Evolutionary conservation across 2,329 filamentous ascomycete species (phyloP).

Genomic region (Microsporum audouinii): DNA sequence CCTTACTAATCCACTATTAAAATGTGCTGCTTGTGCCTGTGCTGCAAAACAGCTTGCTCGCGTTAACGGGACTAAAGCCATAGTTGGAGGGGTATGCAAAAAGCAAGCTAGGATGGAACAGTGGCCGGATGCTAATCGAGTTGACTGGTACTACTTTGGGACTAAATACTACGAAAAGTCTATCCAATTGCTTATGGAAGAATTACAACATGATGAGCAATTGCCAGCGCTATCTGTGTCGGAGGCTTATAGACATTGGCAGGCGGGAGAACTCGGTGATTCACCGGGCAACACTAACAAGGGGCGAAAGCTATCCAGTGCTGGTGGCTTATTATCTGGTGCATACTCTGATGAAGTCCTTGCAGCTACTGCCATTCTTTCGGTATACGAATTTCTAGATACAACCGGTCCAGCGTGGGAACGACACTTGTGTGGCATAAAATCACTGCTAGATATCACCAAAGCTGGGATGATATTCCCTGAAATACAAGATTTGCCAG

Average conservation of each 20-base stretch:
- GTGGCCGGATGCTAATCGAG: constrained; percentile 37
- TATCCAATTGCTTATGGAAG: constrained; percentile 45
- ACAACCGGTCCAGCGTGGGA: constrained; percentile 53
- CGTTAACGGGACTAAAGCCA: constrained; percentile 42
- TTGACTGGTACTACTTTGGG: constrained; percentile 51
- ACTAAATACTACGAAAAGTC: constrained; percentile 54
- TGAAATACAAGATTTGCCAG: not conserved
- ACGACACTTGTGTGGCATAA: constrained; percentile 53
- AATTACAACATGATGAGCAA: constrained; percentile 29
- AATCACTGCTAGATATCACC: constrained; percentile 45
- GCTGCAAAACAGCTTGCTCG: constrained; percentile 50
- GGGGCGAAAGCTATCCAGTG: constrained; percentile 34
- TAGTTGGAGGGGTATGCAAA: constrained; percentile 36
- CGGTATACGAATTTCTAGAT: constrained; percentile 58
- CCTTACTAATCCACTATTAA: constrained; percentile 37
- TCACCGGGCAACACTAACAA: constrained; percentile 36
- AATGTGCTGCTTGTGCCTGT: constrained; percentile 48
- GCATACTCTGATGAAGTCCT: constrained; percentile 47
- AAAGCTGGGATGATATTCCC: constrained; percentile 16
- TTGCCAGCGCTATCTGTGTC: constrained; percentile 25
- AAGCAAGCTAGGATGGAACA: constrained; percentile 44
- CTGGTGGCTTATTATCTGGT: constrained; percentile 26
- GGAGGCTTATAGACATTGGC: constrained; percentile 28
- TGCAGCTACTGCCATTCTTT: constrained; percentile 54
- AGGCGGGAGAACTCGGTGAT: constrained; percentile 25